Percentiles rank a stretch among this genome's conserved stretches.
Conservation (phyloP, 2,329 filamentous ascomycete genomes). For the Botrytis galanthina region DNA sequence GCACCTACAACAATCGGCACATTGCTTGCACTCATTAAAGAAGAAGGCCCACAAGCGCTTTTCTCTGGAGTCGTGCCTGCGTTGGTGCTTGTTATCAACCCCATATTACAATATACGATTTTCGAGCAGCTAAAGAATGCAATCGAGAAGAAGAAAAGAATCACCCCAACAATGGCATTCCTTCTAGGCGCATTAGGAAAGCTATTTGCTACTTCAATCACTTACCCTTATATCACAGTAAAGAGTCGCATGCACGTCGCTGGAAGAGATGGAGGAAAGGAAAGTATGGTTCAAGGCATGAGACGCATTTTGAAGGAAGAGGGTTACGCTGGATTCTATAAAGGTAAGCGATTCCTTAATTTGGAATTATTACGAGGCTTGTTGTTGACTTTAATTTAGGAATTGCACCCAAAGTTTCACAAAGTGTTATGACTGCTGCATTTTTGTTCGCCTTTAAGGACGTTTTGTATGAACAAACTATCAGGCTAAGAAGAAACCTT, state of each 20-base stretch:
- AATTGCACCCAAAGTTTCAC: constrained; percentile 92
- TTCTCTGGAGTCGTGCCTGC: constrained; percentile 93
- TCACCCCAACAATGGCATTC: constrained; percentile 86
- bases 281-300: constrained; percentile 76
- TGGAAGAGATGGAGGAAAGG: constrained; percentile 68
- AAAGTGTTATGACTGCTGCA: constrained; percentile 93
- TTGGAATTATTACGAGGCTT: background rate
- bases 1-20: constrained; percentile 76
- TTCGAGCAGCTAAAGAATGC: constrained; percentile 97
- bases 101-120: constrained; percentile 96
- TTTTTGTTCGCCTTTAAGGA: constrained; percentile 99
- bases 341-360: constrained; percentile 56
- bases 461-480: constrained; percentile 80
- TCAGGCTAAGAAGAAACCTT: constrained; percentile 55
- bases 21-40: constrained; percentile 72
- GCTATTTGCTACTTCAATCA: constrained; percentile 87
- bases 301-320: constrained; percentile 80
- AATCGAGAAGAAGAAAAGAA: constrained; percentile 69
- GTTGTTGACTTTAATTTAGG: constrained; percentile 52
- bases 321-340: constrained; percentile 89
- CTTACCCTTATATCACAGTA: constrained; percentile 97
- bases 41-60: constrained; percentile 81
- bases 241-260: constrained; percentile 98
- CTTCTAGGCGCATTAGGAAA: constrained; percentile 90
- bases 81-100: constrained; percentile 92